Evolutionary conservation across 2,329 filamentous ascomycete genomes (phyloP), one percentile per base, ranked within the genome.

Genomic region (Ramularia endophylla): DNA sequence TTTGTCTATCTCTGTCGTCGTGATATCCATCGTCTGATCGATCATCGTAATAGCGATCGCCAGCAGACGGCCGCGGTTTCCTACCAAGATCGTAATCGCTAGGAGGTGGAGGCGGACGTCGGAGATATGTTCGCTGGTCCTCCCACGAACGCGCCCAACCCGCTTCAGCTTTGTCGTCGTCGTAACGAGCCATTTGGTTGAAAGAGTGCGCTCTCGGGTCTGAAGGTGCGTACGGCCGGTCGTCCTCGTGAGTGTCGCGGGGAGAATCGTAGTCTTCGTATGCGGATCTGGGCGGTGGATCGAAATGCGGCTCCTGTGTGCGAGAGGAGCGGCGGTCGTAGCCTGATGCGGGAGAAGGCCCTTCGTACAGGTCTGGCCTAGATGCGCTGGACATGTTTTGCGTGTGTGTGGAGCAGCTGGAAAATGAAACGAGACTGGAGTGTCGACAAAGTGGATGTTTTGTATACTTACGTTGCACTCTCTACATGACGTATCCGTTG

Each of bases 121-220:
- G 36, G 30, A 42, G 20, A 25, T 46, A 34, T 36, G 40, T 36
- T 35, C 32, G 16, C 20, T 17, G 17, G 13, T 44, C 42, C 30
- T 40, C 47, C 18, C 38, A 36, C 15, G 37, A 28, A 38, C 48
- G 22, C 40, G 41, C 35, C 41, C 42, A 56, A 25, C 51, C 41
- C 32, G 55, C 54, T 33, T 55, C 54, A 9, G 55, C 55, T 42
- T 54, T 58, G 27, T 55, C 50, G 18, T 56, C 53, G 30, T 58
- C 49, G 36, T 57, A 58, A 3, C 53, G 51, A 6, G 47, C 36
- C 28, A 58, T 13, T 15, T 43, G 38, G 9, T 48, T 47, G 16
- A 36, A 35, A 5, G 41, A 44, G 16, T 51, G 32, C 9, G 43
- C 36, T n/a, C 37, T 29, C 13, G 40, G 41, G n/a, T 50, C 51